Evolutionary conservation across 805 yeast genomes (phyloP).

Genomic region (Huiozyma naganishii): DNA sequence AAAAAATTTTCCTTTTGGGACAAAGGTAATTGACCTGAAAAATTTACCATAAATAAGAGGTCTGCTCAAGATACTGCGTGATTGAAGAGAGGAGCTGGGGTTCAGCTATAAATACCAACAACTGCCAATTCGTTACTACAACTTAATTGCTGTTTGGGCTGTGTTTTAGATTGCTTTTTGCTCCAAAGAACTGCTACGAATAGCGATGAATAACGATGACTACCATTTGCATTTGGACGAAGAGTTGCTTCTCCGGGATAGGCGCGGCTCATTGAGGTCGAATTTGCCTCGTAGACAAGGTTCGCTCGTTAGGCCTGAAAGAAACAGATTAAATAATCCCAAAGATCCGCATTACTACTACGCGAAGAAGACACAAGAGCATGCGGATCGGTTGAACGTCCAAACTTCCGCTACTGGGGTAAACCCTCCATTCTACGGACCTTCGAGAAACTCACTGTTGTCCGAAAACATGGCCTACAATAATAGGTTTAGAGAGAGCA

Average conservation of each 20-base stretch:
- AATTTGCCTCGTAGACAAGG: constrained; percentile 26
- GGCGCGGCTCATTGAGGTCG: constrained; percentile 8
- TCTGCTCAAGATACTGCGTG: too few relatives aligned
- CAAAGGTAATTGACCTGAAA: too few relatives aligned
- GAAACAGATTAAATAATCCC: constrained; percentile 53
- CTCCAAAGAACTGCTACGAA: too few relatives aligned
- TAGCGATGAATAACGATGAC: background rate
- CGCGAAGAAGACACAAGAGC: constrained; percentile 59
- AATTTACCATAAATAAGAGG: too few relatives aligned
- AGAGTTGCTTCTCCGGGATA: constrained; percentile 27
- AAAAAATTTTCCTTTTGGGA: too few relatives aligned
- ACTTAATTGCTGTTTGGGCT: too few relatives aligned
- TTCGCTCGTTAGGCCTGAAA: constrained; percentile 77
- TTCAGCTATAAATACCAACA: too few relatives aligned
- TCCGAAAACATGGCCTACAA: constrained; percentile 1
- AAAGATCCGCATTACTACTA: constrained; percentile 71
- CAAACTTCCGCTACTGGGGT: constrained; percentile 66
- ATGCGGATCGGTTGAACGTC: constrained; percentile 49
- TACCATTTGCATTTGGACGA: constrained; percentile 10
- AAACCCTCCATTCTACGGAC: constrained; percentile 35
- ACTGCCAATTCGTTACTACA: too few relatives aligned
- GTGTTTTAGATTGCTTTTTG: too few relatives aligned
- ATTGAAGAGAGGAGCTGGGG: too few relatives aligned
- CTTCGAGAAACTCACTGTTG: constrained; percentile 2
- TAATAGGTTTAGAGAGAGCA: background rate